Evolutionary conservation across 1,284 basidiomycete species (phyloP).

Genomic region (Neonothopanus nambi): DNA sequence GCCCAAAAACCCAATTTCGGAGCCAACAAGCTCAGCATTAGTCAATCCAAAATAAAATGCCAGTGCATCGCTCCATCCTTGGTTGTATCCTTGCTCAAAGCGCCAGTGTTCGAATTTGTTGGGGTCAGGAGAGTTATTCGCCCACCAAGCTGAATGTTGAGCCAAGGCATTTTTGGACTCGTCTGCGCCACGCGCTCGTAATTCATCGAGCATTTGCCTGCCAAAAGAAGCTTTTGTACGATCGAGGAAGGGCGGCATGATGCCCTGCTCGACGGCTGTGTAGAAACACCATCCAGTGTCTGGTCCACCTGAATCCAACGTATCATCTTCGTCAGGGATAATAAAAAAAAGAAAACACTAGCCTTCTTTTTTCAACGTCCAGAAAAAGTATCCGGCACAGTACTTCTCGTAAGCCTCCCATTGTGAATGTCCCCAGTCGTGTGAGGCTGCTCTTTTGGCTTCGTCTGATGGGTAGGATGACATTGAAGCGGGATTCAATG

Average conservation of each 20-base stretch:
- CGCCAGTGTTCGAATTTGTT: slow-evolving; percentile 65
- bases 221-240: slow-evolving; percentile 4
- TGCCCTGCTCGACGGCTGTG: slow-evolving; percentile 14
- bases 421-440: slow-evolving; percentile 65
- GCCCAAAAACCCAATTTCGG: slow-evolving; percentile 10
- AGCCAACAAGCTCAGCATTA: slow-evolving; percentile 1
- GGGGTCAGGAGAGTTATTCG: slow-evolving; percentile 26
- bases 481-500: slow-evolving; percentile 69
- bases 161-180: slow-evolving; percentile 61
- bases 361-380: slow-evolving; percentile 54
- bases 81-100: slow-evolving; percentile 64
- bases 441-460: slow-evolving; percentile 43
- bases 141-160: slow-evolving; percentile 34
- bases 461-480: slow-evolving; percentile 42
- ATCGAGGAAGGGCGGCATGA: slow-evolving; percentile 8
- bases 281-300: slow-evolving; percentile 14
- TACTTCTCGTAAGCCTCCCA: slow-evolving; percentile 65
- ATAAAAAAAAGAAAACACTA: too few relatives aligned
- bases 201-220: slow-evolving; percentile 1
- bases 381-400: slow-evolving; percentile 84
- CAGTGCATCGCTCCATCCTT: slow-evolving; percentile 66
- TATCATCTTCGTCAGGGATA: too few relatives aligned
- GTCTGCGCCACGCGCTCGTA: slow-evolving; percentile 26
- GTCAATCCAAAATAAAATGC: slow-evolving; percentile 10
- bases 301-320: not conserved